These are phyloP conservation scores for Paramecium sexaurelia DNA, from an alignment of 73 alveolate genomes.

Conservation along the genomic window DNA sequence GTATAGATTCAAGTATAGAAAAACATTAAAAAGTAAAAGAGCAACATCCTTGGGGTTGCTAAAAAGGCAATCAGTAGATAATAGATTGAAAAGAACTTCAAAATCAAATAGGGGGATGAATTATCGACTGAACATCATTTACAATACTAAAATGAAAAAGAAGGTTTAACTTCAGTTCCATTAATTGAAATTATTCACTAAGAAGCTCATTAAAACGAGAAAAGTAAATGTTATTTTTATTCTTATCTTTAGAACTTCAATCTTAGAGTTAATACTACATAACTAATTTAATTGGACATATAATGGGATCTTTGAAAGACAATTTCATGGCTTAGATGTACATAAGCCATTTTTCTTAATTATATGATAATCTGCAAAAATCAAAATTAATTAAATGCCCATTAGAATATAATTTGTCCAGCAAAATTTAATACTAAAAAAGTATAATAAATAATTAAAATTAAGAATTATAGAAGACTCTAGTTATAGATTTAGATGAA, in stretches of 20 bases:
- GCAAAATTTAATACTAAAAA: not conserved
- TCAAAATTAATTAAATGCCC: not conserved
- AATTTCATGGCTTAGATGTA: not conserved
- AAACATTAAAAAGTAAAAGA: not conserved
- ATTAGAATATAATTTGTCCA: not conserved
- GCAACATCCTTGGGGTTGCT: not conserved
- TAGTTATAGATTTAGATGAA: slow-evolving; percentile 59
- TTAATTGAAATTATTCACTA: not conserved
- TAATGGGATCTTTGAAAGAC: not conserved
- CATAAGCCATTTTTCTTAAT: not conserved
- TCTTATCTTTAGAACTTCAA: not conserved
- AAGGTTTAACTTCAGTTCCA: not conserved
- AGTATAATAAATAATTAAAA: not conserved
- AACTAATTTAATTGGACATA: not conserved
- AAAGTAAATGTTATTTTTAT: not conserved
- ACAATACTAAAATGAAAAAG: not conserved
- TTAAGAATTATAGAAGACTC: not conserved
- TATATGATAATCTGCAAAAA: not conserved
- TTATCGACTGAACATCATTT: not conserved
- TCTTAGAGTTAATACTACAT: not conserved
- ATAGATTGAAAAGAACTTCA: not conserved
- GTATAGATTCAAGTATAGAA: not conserved
- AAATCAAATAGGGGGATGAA: not conserved
- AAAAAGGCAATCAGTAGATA: not conserved
- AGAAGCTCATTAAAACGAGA: not conserved